A percentile compares a stretch with the other conserved stretches of the same genome.
These are phyloP conservation scores for Ramularia collo-cygni DNA, from an alignment of 2,329 filamentous ascomycete genomes.

Conservation along the genomic window DNA sequence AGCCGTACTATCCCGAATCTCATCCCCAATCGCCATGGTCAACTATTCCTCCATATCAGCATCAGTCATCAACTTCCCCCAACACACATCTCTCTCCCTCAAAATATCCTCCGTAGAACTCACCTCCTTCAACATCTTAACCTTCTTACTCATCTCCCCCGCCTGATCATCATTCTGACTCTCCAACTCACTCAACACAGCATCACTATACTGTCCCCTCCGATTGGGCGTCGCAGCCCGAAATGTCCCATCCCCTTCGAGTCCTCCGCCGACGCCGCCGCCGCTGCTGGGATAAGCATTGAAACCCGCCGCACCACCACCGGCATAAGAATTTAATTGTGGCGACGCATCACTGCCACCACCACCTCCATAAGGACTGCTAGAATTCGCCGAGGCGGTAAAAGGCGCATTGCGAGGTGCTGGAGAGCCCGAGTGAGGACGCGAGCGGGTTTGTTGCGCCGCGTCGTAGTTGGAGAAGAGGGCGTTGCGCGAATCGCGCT, in stretches of 20 bases:
- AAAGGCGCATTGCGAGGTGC: slow-evolving; percentile 8
- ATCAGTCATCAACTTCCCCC: slow-evolving; percentile 6
- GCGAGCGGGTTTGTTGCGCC: slow-evolving; percentile 22
- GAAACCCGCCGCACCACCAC: slow-evolving; percentile 15
- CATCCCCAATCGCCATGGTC: slow-evolving; percentile 86
- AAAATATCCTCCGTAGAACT: slow-evolving; percentile 30
- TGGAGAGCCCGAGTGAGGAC: slow-evolving; percentile 27
- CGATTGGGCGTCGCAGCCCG: slow-evolving; percentile 41
- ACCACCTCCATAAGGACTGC: slow-evolving; percentile 14
- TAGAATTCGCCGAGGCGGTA: slow-evolving; percentile 17
- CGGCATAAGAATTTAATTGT: slow-evolving; percentile 12
- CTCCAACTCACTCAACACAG: slow-evolving; percentile 86
- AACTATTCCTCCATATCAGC: slow-evolving; percentile 48
- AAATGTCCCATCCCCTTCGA: slow-evolving; percentile 26
- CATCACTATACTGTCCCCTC: slow-evolving; percentile 86
- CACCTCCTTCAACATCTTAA: slow-evolving; percentile 82
- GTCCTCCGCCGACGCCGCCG: slow-evolving; percentile 13
- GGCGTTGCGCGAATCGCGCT: slow-evolving; percentile 35
- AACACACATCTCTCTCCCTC: not conserved
- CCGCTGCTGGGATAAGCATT: slow-evolving; percentile 27
- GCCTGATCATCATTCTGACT: slow-evolving; percentile 90
- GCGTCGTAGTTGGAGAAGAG: slow-evolving; percentile 35
- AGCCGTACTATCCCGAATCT: slow-evolving; percentile 83
- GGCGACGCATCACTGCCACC: slow-evolving; percentile 10
- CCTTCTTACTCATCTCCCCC: slow-evolving; percentile 84